These are phyloP conservation scores for Casuarina cunninghamiana DNA, from an alignment of 306 rosid genomes.

Conservation along the genomic window DNA sequence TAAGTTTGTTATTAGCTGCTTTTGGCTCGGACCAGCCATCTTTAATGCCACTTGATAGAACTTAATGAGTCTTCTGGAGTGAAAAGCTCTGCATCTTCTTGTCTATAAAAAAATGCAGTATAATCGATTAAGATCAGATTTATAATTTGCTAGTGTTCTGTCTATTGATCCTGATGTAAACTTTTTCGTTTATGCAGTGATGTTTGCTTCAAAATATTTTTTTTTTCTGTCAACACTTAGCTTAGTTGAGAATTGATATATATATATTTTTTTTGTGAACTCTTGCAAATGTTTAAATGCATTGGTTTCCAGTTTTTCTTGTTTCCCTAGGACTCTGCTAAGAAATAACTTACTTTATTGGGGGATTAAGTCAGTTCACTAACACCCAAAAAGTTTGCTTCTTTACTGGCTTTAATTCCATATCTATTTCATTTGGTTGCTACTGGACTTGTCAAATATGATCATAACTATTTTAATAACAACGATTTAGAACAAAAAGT, in stretches of 20 bases:
- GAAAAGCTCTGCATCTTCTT: constrained; percentile 1
- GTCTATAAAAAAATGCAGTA: not conserved
- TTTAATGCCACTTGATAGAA: not conserved
- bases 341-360: not conserved
- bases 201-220: not conserved
- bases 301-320: not conserved
- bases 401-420: constrained; percentile 22
- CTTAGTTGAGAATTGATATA: not conserved
- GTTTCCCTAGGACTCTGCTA: not conserved
- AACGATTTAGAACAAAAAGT: not conserved
- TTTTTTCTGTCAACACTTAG: not conserved
- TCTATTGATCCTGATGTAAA: not conserved
- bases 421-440: constrained; percentile 28
- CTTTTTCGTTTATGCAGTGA: not conserved
- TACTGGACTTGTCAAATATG: constrained; percentile 21
- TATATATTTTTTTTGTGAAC: not conserved
- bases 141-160: not conserved
- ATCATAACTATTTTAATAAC: not conserved
- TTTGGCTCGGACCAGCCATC: constrained; percentile 5
- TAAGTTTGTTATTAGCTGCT: constrained; percentile 19
- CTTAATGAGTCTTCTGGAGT: constrained; percentile 12
- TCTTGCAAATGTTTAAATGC: not conserved
- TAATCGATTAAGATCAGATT: not conserved
- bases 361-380: not conserved
- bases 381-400: constrained; percentile 11